Conservation (phyloP, 208 protist genomes). For the Trypanosoma conorhini region DNA sequence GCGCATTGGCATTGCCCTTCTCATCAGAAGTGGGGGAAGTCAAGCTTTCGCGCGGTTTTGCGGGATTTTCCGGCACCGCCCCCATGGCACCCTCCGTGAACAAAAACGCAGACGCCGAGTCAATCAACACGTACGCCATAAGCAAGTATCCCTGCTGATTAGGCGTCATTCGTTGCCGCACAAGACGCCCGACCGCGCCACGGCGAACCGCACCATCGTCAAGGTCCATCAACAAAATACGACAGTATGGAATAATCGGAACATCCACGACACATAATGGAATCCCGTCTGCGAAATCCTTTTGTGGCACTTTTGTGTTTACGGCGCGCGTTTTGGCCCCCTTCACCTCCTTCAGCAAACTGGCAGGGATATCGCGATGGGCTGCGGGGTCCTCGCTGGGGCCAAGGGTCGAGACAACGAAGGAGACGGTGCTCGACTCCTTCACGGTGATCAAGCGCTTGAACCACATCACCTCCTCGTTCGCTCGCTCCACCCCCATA, state of each 20-base stretch:
- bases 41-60: neutral
- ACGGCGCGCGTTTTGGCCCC: conserved; percentile 14
- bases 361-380: conserved; percentile 37
- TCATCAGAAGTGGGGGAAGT: conserved; percentile 3
- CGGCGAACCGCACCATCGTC: conserved; percentile 40
- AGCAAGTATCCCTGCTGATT: conserved; percentile 83
- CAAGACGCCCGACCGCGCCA: conserved; percentile 54
- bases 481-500: conserved; percentile 33
- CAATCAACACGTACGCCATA: conserved; percentile 62
- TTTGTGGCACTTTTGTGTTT: conserved; percentile 15
- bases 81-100: neutral
- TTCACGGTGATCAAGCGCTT: conserved; percentile 72
- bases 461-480: conserved; percentile 75
- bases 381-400: conserved; percentile 44
- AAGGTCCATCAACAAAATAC: conserved; percentile 66
- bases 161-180: conserved; percentile 49
- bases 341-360: conserved; percentile 25
- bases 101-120: conserved; percentile 15
- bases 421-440: conserved; percentile 49
- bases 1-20: neutral
- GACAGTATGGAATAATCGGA: conserved; percentile 50
- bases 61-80: neutral
- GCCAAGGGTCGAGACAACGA: conserved; percentile 64
- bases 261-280: conserved; percentile 4
- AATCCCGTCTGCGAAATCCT: conserved; percentile 19